These are phyloP conservation scores for Aspergillus tamarii DNA, from an alignment of 2,329 filamentous ascomycete genomes.

Conservation along the genomic window DNA sequence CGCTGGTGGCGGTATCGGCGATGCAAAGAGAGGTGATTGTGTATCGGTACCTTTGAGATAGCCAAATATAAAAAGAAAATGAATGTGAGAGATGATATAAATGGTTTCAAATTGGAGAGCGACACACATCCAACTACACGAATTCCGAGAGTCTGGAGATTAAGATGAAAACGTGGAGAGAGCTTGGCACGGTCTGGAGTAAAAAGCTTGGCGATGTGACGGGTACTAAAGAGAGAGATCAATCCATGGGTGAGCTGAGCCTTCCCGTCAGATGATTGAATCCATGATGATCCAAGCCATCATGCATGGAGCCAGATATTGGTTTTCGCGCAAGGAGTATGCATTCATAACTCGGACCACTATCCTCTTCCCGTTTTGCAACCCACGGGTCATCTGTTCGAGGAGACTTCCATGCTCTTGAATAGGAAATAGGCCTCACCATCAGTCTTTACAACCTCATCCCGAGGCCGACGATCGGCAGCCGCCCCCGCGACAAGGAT, in stretches of 20 bases:
- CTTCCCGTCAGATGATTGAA: background rate
- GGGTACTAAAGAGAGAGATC: background rate
- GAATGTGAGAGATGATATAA: background rate
- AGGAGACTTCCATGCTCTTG: background rate
- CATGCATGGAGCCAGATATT: background rate
- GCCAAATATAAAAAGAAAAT: background rate
- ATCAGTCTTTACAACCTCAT: background rate
- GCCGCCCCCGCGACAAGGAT: background rate
- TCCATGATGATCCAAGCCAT: background rate
- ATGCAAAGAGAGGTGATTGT: background rate
- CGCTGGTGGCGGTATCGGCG: background rate
- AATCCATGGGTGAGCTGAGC: background rate
- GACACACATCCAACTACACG: background rate
- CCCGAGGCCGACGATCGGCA: background rate
- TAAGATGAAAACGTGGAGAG: constrained; percentile 1
- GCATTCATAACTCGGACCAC: background rate
- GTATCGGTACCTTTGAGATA: background rate
- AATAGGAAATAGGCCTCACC: constrained; percentile 2
- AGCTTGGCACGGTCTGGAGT: background rate
- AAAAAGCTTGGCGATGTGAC: constrained; percentile 5
- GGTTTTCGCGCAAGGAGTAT: background rate
- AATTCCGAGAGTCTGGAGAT: background rate
- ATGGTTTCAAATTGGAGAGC: background rate
- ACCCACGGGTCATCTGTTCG: background rate
- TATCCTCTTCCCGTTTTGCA: background rate